These are phyloP conservation scores for Lachnellula cervina DNA, from an alignment of 2,329 filamentous ascomycete species.

Conservation along the genomic window DNA sequence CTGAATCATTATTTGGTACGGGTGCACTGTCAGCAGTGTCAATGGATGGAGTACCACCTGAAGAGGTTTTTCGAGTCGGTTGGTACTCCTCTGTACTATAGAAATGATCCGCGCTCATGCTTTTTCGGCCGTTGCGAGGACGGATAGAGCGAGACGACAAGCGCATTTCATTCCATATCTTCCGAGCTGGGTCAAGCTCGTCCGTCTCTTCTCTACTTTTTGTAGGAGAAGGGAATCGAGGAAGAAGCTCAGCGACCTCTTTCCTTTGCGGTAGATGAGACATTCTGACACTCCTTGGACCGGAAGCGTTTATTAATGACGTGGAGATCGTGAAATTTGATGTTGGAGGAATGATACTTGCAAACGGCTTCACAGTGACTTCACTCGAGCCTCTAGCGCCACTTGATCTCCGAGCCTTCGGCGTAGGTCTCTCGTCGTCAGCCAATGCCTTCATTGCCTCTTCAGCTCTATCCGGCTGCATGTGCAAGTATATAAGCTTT, in stretches of 20 bases:
- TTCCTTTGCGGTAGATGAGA: neutral
- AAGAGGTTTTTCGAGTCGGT: slow-evolving; percentile 11
- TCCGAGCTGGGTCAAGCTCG: slow-evolving; percentile 29
- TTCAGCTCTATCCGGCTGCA: slow-evolving; percentile 17
- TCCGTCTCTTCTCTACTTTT: neutral
- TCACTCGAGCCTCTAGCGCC: slow-evolving; percentile 12
- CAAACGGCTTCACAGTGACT: slow-evolving; percentile 15
- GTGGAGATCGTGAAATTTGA: slow-evolving; percentile 1
- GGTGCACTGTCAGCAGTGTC: neutral
- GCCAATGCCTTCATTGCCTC: slow-evolving; percentile 20
- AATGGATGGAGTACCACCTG: slow-evolving; percentile 2
- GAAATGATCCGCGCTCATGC: slow-evolving; percentile 22
- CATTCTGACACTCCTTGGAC: neutral
- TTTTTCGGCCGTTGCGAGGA: slow-evolving; percentile 14
- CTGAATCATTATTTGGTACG: neutral
- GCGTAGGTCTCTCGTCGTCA: slow-evolving; percentile 14
- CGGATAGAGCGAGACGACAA: slow-evolving; percentile 20
- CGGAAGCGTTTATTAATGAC: neutral
- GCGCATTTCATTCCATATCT: slow-evolving; percentile 32
- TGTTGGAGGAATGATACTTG: neutral
- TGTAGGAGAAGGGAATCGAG: neutral
- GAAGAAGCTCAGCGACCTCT: neutral
- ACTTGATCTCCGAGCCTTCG: slow-evolving; percentile 4
- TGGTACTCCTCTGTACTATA: slow-evolving; percentile 15
- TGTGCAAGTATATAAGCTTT: slow-evolving; percentile 23